phyloP scores from a whole-genome alignment of 305 asterid species.

The Solanum chacoense region DNA sequence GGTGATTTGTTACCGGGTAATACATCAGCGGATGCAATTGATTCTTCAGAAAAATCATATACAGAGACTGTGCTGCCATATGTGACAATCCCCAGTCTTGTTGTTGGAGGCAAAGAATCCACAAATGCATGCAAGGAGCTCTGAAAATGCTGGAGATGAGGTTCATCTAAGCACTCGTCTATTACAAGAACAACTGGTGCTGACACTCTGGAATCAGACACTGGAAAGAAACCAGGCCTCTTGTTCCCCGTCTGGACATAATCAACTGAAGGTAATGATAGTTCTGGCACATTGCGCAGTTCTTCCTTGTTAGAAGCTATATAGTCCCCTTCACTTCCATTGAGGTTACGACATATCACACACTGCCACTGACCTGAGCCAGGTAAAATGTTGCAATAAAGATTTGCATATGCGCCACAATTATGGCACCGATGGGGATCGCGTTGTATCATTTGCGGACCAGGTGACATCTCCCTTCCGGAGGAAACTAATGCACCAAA shows the following conservation, averaged over 20 bases:
- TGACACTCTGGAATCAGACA: constrained; percentile 66
- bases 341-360: constrained; percentile 72
- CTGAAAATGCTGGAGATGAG: constrained; percentile 71
- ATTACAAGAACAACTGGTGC: constrained; percentile 81
- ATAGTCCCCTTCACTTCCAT: constrained; percentile 87
- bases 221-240: constrained; percentile 76
- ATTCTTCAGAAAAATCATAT: constrained; percentile 87
- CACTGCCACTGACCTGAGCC: constrained; percentile 99
- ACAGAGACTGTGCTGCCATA: constrained; percentile 72
- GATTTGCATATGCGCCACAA: constrained; percentile 91
- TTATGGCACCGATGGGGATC: constrained; percentile 82
- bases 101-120: constrained; percentile 60
- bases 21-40: constrained; percentile 77
- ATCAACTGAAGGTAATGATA: constrained; percentile 70
- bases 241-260: constrained; percentile 63
- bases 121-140: constrained; percentile 71
- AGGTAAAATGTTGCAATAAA: constrained; percentile 67
- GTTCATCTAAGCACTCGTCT: constrained; percentile 90
- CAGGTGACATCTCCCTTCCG: constrained; percentile 69
- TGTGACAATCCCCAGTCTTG: constrained; percentile 58
- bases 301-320: constrained; percentile 74
- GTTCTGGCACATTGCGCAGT: constrained; percentile 65
- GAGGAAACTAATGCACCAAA: constrained; percentile 91
- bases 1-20: constrained; percentile 72
- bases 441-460: constrained; percentile 86